Percentiles rank a stretch among this genome's conserved stretches.
phyloP scores from a whole-genome alignment of 1,139 yeast genomes.

The Candida tropicalis region DNA sequence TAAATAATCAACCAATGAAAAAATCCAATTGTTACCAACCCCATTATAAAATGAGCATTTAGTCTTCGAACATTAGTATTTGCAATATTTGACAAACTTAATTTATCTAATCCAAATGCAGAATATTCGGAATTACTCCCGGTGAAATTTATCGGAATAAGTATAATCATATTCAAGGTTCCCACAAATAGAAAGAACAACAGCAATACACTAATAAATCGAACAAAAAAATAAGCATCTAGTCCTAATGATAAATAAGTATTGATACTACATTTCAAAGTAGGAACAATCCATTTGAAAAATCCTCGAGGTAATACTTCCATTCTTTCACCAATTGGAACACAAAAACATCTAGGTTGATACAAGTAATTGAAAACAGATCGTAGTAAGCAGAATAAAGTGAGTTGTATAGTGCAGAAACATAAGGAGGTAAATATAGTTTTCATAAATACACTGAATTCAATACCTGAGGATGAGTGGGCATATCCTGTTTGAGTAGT shows the following conservation, averaged over 20 bases:
- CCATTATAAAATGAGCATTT: conserved; percentile 57
- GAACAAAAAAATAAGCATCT: conserved; percentile 65
- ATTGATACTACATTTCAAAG: conserved; percentile 39
- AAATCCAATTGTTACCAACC: conserved; percentile 50
- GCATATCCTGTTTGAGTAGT: conserved; percentile 62
- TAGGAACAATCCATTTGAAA: conserved; percentile 52
- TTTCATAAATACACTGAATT: conserved; percentile 41
- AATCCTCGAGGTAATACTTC: conserved; percentile 42
- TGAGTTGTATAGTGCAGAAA: conserved; percentile 53
- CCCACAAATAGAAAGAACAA: conserved; percentile 54
- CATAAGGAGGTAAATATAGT: conserved; percentile 54
- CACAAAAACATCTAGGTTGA: conserved; percentile 56
- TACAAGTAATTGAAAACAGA: conserved; percentile 50
- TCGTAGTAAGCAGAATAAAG: conserved; percentile 55
- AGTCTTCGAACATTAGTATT: conserved; percentile 45
- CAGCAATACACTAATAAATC: conserved; percentile 53
- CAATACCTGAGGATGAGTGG: conserved; percentile 45
- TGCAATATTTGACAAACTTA: conserved; percentile 65
- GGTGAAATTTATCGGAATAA: conserved; percentile 58
- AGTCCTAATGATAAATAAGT: conserved; percentile 54
- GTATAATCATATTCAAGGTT: conserved; percentile 49
- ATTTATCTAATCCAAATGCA: conserved; percentile 55
- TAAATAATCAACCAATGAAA: conserved; percentile 55
- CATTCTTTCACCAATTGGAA: conserved; percentile 40
- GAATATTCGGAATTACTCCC: conserved; percentile 36